These are phyloP conservation scores for Malus orientalis DNA, from an alignment of 306 rosid genomes.

Conservation along the genomic window DNA sequence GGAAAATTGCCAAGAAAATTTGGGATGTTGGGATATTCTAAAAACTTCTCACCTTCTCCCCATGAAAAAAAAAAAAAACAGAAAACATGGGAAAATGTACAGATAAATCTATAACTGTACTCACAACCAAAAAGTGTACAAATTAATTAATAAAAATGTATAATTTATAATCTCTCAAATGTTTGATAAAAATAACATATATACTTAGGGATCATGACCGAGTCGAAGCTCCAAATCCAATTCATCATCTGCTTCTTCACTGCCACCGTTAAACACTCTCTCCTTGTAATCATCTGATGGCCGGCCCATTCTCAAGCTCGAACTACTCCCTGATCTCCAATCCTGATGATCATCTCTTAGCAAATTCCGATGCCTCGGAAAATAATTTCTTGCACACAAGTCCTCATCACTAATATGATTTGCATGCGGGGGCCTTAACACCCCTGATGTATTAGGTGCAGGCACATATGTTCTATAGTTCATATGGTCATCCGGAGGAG, in stretches of 20 bases:
- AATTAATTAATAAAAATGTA: too few species aligned
- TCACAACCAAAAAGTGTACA: neutral
- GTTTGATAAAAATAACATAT: neutral
- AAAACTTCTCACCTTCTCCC: neutral
- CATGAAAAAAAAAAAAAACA: neutral
- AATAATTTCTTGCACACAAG: constrained; percentile 23
- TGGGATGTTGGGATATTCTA: neutral
- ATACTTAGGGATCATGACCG: constrained; percentile 51
- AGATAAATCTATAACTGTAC: neutral
- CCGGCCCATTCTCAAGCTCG: constrained; percentile 29
- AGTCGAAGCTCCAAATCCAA: constrained; percentile 93
- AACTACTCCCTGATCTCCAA: constrained; percentile 32
- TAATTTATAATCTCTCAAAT: neutral
- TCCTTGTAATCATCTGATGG: neutral
- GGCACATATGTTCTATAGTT: constrained; percentile 36
- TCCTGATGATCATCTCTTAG: constrained; percentile 27
- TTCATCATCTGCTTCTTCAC: constrained; percentile 16
- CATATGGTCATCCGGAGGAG: constrained; percentile 22
- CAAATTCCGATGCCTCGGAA: constrained; percentile 4
- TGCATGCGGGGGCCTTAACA: constrained; percentile 16
- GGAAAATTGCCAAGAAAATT: neutral
- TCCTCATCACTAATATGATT: constrained; percentile 6
- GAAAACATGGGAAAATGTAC: neutral
- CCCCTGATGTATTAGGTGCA: constrained; percentile 12
- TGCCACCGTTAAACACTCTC: constrained; percentile 13